These are phyloP conservation scores for Ophiostoma pallidulum DNA, from an alignment of 2,329 filamentous ascomycete genomes.

Conservation along the genomic window DNA sequence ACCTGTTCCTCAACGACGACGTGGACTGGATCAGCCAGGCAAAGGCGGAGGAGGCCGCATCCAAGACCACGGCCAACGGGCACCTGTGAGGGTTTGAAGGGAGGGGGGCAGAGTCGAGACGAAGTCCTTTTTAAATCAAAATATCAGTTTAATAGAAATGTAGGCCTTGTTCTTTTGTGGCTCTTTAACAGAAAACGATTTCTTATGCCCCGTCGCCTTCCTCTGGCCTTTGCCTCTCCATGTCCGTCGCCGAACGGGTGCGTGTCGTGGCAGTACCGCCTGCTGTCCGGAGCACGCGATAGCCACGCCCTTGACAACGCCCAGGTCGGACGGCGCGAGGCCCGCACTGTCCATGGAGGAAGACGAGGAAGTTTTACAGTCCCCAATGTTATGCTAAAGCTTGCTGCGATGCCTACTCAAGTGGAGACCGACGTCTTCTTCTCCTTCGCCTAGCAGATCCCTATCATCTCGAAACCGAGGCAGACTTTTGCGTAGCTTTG, in stretches of 20 bases:
- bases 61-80: no score
- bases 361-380: slow-evolving; percentile 7
- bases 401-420: no score
- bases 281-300: slow-evolving; percentile 10
- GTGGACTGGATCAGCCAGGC: slow-evolving; percentile 31
- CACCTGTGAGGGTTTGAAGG: neutral
- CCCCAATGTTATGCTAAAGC: slow-evolving; percentile 22
- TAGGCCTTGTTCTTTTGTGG: no score
- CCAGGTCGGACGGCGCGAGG: neutral
- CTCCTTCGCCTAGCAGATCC: slow-evolving; percentile 21
- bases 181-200: no score
- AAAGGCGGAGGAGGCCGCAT: no score
- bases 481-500: no score
- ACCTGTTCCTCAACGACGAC: slow-evolving; percentile 31
- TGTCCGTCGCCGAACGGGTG: slow-evolving; percentile 9
- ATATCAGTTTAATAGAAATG: no score
- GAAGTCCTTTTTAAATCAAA: no score
- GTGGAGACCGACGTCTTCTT: no score
- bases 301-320: slow-evolving; percentile 4
- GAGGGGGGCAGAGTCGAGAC: neutral
- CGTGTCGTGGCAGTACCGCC: slow-evolving; percentile 5
- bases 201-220: neutral
- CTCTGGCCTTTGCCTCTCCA: slow-evolving; percentile 11
- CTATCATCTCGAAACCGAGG: slow-evolving; percentile 15
- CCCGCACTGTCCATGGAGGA: slow-evolving; percentile 8